Percentiles rank a stretch among this genome's conserved stretches.
These are phyloP conservation scores for Neurospora sp. DNA, from an alignment of 495 filamentous ascomycete species.

Conservation along the genomic window DNA sequence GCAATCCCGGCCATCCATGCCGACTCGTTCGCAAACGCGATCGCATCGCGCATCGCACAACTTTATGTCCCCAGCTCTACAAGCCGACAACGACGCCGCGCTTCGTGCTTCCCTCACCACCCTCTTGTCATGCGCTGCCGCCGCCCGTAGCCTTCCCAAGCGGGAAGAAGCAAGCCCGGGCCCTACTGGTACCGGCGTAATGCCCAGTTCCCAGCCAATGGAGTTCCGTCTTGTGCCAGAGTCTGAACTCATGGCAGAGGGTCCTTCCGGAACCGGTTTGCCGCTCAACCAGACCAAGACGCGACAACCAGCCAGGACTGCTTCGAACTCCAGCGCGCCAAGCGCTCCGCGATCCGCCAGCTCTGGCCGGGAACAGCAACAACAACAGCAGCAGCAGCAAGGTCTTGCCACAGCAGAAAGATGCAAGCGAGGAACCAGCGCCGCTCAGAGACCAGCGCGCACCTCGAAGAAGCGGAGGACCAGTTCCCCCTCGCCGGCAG, in stretches of 20 bases:
- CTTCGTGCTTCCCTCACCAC: conserved; percentile 87
- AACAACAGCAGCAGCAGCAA: conserved; percentile 35
- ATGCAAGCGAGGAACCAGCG: conserved; percentile 41
- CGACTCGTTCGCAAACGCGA: conserved; percentile 28
- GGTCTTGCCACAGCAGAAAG: conserved; percentile 28
- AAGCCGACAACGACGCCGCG: conserved; percentile 85
- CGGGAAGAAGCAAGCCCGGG: conserved; percentile 25
- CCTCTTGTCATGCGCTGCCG: conserved; percentile 85
- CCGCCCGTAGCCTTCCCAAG: conserved; percentile 73
- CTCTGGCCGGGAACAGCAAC: conserved; percentile 18
- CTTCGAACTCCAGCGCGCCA: conserved; percentile 24
- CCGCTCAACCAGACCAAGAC: conserved; percentile 3
- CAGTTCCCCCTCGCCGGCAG: conserved; percentile 8
- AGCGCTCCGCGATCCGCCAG: conserved; percentile 18
- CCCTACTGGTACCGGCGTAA: conserved; percentile 23
- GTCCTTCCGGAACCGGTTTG: conserved; percentile 10
- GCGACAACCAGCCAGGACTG: conserved; percentile 8
- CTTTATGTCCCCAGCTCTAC: conserved; percentile 65
- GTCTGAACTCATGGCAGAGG: conserved; percentile 52
- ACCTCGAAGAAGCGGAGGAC: conserved; percentile 48
- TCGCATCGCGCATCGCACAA: conserved; percentile 41
- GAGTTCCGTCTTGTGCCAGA: conserved; percentile 63
- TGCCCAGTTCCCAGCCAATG: conserved; percentile 40
- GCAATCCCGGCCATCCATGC: conserved; percentile 29
- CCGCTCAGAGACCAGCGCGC: conserved; percentile 25